Base-by-base conservation (phyloP, 1,284 basidiomycete genomes). In the Tremellales sp. region DNA sequence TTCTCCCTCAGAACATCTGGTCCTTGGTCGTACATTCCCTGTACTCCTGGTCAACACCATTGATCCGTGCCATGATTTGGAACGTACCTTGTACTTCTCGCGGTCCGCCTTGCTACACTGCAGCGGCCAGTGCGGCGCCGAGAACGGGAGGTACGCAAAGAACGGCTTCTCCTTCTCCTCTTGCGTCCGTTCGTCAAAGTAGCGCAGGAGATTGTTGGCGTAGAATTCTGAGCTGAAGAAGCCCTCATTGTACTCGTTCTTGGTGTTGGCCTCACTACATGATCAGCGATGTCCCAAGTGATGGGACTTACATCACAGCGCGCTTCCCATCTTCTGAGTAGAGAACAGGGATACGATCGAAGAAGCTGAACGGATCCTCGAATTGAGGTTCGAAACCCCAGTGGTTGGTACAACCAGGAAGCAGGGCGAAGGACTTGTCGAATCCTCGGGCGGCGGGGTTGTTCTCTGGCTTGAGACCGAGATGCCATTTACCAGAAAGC, bases 401-500 rank as follows among this genome's bases (percentile, higher is more conserved):
- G n/a, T n/a, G n/a, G n/a, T n/a, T n/a, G n/a, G n/a, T n/a, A n/a
- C n/a, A n/a, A n/a, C 58, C 65, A 10, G 67, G 64, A 3, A 69
- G 48, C 13, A 67, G 44, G 8, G 57, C 48, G 19, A 60, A 69
- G 4, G 52, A 48, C 22, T 58, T 55, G 13, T 67, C 49, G 40
- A 69, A 69, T 4, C 66, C 66, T 6, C 67, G 50, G 10, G 56
- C 43, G 43, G 43, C 49, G 47, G 21, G 67, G 58, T 4, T 56
- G 43, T n/a, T 47, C 42, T 23, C 65, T 50, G 23, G 43, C 33
- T 7, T 53, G 57, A 69, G 54, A 13, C 67, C 67, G 13, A 69
- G 53, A 46, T 69, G 67, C 67, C 67, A 69, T 48, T 66, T 65
- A 11, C 49, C 53, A 2, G 46, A 49, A 35, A 55, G 45, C 36